phyloP scores from a whole-genome alignment of 129 eudicot species.

The Flaveria ramosissima region DNA sequence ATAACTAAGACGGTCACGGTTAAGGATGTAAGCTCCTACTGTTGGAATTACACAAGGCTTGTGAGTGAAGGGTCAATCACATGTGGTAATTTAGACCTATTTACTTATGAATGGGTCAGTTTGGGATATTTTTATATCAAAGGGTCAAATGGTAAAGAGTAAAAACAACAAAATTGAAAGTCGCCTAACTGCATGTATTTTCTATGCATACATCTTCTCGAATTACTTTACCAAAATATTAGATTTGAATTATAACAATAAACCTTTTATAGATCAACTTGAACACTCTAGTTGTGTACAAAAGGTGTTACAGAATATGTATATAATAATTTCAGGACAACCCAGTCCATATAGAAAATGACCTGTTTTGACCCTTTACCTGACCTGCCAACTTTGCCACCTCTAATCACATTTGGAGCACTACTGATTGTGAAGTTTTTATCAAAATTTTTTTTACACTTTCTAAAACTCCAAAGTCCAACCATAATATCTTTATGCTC shows the following conservation, averaged over 20 bases:
- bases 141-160: too few species aligned
- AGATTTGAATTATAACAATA: too few species aligned
- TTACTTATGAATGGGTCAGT: not conserved
- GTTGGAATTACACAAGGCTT: not conserved
- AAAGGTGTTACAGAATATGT: too few species aligned
- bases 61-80: not conserved
- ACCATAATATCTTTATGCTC: not conserved
- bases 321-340: too few species aligned
- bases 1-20: not conserved
- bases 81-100: not conserved
- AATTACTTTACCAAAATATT: too few species aligned
- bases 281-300: too few species aligned
- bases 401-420: constrained; percentile 1
- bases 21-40: not conserved
- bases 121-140: too few species aligned
- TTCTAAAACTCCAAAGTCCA: not conserved
- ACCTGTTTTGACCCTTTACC: not conserved
- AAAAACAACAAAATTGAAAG: too few species aligned
- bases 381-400: not conserved
- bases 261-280: too few species aligned
- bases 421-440: not conserved
- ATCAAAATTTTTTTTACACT: not conserved
- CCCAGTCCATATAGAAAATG: not conserved
- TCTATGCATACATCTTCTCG: too few species aligned
- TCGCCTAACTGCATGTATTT: too few species aligned